Evolutionary conservation across 495 filamentous ascomycete genomes (phyloP).

Genomic region (Apodospora peruviana): DNA sequence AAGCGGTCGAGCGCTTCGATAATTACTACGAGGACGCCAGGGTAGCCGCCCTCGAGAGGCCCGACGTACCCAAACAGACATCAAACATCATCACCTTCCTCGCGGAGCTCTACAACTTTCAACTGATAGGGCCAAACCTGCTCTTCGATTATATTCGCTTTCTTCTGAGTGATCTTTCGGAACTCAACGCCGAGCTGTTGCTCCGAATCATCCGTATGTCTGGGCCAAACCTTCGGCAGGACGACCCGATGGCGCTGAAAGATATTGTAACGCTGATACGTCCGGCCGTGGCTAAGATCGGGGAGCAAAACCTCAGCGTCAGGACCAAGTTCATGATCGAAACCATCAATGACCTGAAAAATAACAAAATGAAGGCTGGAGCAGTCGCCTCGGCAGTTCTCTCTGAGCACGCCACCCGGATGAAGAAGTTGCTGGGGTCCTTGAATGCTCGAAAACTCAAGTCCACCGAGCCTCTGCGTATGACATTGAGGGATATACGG

Average conservation of each 20-base stretch:
- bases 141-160: constrained; percentile 85
- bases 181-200: constrained; percentile 87
- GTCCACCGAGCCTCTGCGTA: constrained; percentile 73
- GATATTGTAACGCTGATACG: constrained; percentile 82
- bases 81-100: constrained; percentile 79
- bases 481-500: constrained; percentile 73
- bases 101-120: constrained; percentile 86
- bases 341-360: constrained; percentile 87
- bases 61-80: constrained; percentile 53
- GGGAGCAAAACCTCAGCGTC: constrained; percentile 69
- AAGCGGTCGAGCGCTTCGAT: constrained; percentile 65
- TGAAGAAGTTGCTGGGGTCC: constrained; percentile 76
- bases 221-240: constrained; percentile 77
- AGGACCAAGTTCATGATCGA: constrained; percentile 98
- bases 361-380: constrained; percentile 80
- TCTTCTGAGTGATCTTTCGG: constrained; percentile 69
- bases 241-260: constrained; percentile 86
- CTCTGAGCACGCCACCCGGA: constrained; percentile 72
- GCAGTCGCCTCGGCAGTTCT: constrained; percentile 55
- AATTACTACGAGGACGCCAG: constrained; percentile 40
- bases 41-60: constrained; percentile 40
- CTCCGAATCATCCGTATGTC: constrained; percentile 76
- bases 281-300: constrained; percentile 57
- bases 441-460: constrained; percentile 64
- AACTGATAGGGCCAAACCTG: constrained; percentile 73